Conservation (phyloP, 257 asterid genomes). For the Gentiana straminea region DNA sequence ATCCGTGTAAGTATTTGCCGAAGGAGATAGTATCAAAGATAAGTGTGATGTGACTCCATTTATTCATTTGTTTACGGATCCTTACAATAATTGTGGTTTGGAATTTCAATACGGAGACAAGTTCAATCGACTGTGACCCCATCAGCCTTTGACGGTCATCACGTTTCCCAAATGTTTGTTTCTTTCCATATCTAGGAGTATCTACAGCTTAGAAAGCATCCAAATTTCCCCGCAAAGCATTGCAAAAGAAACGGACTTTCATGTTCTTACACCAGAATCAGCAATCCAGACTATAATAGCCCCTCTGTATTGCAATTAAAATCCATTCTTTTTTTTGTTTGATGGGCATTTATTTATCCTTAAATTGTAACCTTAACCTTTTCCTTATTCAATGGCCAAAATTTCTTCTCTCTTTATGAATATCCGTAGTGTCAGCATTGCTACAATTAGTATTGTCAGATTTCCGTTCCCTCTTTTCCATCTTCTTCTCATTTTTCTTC, state of each 20-base stretch:
- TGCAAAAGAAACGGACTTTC: constrained; percentile 7
- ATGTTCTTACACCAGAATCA: background rate
- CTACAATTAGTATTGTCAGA: constrained; percentile 7
- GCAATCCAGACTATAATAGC: constrained; percentile 1
- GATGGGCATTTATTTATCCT: constrained; percentile 12
- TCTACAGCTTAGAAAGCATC: too few relatives aligned
- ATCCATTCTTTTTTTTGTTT: constrained; percentile 9
- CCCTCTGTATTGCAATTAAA: background rate
- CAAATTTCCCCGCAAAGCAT: background rate
- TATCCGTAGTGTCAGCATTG: constrained; percentile 6
- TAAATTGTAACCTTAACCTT: background rate
- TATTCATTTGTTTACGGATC: too few relatives aligned
- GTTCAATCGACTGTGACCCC: too few relatives aligned
- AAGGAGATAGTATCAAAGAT: too few relatives aligned
- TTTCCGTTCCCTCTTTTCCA: constrained; percentile 31
- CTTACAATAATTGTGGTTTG: too few relatives aligned
- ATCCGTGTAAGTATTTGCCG: too few relatives aligned
- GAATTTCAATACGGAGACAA: too few relatives aligned
- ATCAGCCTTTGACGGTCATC: too few relatives aligned
- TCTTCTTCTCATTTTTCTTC: constrained; percentile 44
- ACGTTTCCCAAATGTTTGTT: too few relatives aligned
- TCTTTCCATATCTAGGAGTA: too few relatives aligned
- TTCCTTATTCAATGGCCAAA: constrained; percentile 21
- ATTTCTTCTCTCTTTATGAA: constrained; percentile 7
- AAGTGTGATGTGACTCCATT: too few relatives aligned